Evolutionary conservation across 2,329 filamentous ascomycete genomes (phyloP).

Genomic region (Fusarium nelsonii): DNA sequence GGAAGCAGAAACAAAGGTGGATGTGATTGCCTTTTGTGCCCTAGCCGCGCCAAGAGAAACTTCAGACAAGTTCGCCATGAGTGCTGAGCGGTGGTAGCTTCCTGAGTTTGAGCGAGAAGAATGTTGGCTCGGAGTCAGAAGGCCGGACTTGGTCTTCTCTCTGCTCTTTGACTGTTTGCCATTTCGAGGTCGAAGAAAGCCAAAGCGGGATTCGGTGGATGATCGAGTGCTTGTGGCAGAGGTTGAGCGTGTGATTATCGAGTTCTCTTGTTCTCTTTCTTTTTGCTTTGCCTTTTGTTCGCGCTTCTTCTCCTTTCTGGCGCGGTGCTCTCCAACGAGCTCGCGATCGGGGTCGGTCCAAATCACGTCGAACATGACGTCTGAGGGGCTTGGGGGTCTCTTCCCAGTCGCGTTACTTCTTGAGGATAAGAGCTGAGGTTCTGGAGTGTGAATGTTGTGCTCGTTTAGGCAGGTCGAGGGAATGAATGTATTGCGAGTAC

Average conservation of each 20-base stretch:
- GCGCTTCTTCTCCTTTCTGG: constrained; percentile 60
- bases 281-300: constrained; percentile 48
- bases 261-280: constrained; percentile 28
- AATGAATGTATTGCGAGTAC: constrained; percentile 5
- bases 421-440: too few relatives aligned
- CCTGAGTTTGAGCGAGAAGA: constrained; percentile 47
- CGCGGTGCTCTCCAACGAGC: constrained; percentile 64
- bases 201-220: constrained; percentile 56
- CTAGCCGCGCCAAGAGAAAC: constrained; percentile 22
- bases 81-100: constrained; percentile 43
- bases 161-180: constrained; percentile 38
- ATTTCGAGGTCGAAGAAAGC: constrained; percentile 59
- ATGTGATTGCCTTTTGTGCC: background rate
- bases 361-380: constrained; percentile 68
- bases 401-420: background rate
- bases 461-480: background rate
- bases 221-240: constrained; percentile 61
- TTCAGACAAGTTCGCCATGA: constrained; percentile 32
- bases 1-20: background rate
- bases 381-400: background rate
- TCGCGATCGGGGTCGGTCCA: constrained; percentile 69
- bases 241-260: constrained; percentile 52
- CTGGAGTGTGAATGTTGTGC: background rate
- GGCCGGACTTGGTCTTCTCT: constrained; percentile 42
- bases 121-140: constrained; percentile 44